These are phyloP conservation scores for Trametes sp. DNA, from an alignment of 1,284 basidiomycete genomes.

Conservation along the genomic window DNA sequence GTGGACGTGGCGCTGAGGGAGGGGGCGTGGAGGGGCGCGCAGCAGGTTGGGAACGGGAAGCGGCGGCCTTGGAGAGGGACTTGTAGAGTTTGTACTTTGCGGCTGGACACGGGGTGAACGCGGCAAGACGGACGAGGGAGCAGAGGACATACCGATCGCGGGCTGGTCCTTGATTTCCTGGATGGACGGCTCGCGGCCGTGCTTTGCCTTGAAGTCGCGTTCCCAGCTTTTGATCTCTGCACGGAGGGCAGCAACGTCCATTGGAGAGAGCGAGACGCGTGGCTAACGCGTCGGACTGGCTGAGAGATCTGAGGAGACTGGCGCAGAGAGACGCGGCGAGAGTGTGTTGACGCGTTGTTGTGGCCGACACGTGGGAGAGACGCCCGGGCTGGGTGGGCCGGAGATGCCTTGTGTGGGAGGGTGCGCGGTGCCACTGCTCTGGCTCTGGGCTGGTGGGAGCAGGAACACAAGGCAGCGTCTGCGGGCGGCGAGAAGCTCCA, in stretches of 20 bases:
- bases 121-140: conserved; percentile 24
- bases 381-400: neutral
- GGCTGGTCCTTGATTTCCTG: conserved; percentile 80
- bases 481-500: neutral
- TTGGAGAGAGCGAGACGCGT: conserved; percentile 30
- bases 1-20: conserved; percentile 42
- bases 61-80: conserved; percentile 64
- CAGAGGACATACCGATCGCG: conserved; percentile 66
- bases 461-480: conserved; percentile 5
- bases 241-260: conserved; percentile 63
- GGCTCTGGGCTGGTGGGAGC: neutral
- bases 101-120: conserved; percentile 54
- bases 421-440: neutral
- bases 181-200: conserved; percentile 73
- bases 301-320: neutral
- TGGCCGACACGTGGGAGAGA: conserved; percentile 11
- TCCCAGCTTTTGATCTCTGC: conserved; percentile 88
- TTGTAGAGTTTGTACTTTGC: conserved; percentile 87
- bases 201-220: conserved; percentile 66
- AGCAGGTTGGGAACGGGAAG: conserved; percentile 29
- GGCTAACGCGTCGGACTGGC: neutral
- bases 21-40: conserved; percentile 45
- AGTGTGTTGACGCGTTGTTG: conserved; percentile 22
- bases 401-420: neutral
- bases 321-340: conserved; percentile 12